A percentile compares a stretch with the other conserved stretches of the same genome.
Evolutionary conservation across 2,329 filamentous ascomycete genomes (phyloP).

Genomic region (Colletotrichum tropicale): DNA sequence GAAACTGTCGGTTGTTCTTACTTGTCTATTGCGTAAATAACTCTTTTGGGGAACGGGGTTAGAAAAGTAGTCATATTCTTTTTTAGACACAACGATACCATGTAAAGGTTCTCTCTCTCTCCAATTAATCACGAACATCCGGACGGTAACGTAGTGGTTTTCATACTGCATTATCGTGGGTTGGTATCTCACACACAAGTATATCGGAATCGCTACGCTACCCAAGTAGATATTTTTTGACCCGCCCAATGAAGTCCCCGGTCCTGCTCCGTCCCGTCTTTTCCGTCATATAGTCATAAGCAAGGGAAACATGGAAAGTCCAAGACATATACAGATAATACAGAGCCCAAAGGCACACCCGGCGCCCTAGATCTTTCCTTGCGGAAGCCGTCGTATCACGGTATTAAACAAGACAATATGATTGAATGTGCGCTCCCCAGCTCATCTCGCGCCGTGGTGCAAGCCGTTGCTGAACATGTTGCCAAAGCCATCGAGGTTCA

Average conservation of each 20-base stretch:
- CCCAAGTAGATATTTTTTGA: not conserved
- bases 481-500: conserved; percentile 53
- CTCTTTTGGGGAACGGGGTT: not conserved
- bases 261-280: not conserved
- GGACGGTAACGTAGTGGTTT: not conserved
- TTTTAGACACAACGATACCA: conserved; percentile 16
- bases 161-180: not conserved
- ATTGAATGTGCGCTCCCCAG: not conserved
- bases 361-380: not conserved
- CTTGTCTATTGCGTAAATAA: not conserved
- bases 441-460: conserved; percentile 25
- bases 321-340: not conserved
- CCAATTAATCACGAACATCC: not conserved
- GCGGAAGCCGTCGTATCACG: not conserved
- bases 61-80: conserved; percentile 4
- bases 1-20: not conserved
- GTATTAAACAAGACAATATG: not conserved
- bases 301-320: not conserved
- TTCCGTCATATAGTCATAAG: not conserved
- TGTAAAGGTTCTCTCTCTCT: not conserved
- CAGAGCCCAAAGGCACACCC: not conserved
- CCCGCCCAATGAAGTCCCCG: not conserved
- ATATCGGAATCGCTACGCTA: conserved; percentile 7
- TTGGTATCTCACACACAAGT: conserved; percentile 11
- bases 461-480: conserved; percentile 48